phyloP scores from a whole-genome alignment of 1,139 yeast species.

The Kodamaea sp. region DNA sequence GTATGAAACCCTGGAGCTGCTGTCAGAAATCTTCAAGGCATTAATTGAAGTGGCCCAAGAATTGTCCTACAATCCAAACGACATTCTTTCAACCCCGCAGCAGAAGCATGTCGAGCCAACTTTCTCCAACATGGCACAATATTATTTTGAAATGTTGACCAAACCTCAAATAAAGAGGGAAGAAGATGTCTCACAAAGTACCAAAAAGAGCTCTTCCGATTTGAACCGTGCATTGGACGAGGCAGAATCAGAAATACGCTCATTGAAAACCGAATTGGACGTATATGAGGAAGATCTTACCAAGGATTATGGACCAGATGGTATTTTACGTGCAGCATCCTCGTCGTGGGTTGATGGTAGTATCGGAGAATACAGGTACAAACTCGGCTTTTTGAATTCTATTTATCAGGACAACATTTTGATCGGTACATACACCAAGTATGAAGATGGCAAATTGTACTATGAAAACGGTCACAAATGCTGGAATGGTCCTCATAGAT shows the following conservation, averaged over 20 bases:
- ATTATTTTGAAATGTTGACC: slow-evolving; percentile 20
- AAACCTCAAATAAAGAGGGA: slow-evolving; percentile 1
- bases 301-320: slow-evolving; percentile 61
- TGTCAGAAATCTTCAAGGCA: slow-evolving; percentile 3
- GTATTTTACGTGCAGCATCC: slow-evolving; percentile 60
- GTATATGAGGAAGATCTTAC: slow-evolving; percentile 40
- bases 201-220: slow-evolving; percentile 1
- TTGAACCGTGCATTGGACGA: slow-evolving; percentile 12
- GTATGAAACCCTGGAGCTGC: slow-evolving; percentile 1
- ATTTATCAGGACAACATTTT: slow-evolving; percentile 61
- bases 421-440: slow-evolving; percentile 54
- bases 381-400: slow-evolving; percentile 57
- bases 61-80: not conserved
- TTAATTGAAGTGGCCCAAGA: slow-evolving; percentile 1
- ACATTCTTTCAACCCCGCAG: not conserved
- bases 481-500: slow-evolving; percentile 92
- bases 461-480: slow-evolving; percentile 77
- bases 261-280: slow-evolving; percentile 19
- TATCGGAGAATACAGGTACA: slow-evolving; percentile 72
- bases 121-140: slow-evolving; percentile 25
- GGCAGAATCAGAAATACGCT: slow-evolving; percentile 17
- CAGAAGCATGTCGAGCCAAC: slow-evolving; percentile 18
- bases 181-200: not conserved
- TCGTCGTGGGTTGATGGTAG: slow-evolving; percentile 49
- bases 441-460: slow-evolving; percentile 34